phyloP scores from a whole-genome alignment of 2,329 filamentous ascomycete species.

The Pezicula rhizophila region DNA sequence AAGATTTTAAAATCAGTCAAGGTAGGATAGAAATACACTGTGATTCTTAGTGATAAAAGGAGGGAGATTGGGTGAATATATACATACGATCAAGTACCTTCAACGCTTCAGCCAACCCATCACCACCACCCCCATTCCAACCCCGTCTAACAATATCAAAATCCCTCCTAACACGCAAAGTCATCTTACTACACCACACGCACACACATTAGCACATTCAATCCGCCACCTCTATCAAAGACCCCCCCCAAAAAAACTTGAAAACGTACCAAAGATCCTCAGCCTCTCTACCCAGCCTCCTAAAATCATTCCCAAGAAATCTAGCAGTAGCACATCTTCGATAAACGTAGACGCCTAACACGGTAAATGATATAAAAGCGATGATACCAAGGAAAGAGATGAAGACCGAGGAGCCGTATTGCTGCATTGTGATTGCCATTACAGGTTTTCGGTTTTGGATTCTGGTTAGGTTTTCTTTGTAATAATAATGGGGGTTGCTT shows the following conservation, averaged over 20 bases:
- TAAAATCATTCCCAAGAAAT: constrained; percentile 13
- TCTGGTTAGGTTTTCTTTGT: background rate
- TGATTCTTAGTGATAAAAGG: no score
- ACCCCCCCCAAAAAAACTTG: no score
- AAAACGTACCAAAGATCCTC: constrained; percentile 7
- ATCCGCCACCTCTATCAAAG: no score
- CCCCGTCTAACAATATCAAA: background rate
- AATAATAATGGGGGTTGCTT: no score
- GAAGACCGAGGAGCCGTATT: constrained; percentile 4
- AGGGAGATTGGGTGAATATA: no score
- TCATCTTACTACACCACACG: constrained; percentile 2
- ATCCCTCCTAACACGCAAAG: constrained; percentile 7
- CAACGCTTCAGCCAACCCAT: no score
- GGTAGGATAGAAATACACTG: no score
- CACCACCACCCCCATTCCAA: no score
- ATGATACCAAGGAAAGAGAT: constrained; percentile 10
- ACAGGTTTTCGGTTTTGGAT: no score
- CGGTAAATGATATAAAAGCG: background rate
- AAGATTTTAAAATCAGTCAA: no score
- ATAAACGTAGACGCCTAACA: constrained; percentile 2
- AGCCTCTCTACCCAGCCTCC: constrained; percentile 7
- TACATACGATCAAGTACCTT: no score
- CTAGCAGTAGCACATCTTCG: constrained; percentile 4
- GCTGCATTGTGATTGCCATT: constrained; percentile 1
- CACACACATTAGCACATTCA: no score